Conservation (phyloP, 768 basidiomycete species). For the Trichaptum fuscoviolaceum region DNA sequence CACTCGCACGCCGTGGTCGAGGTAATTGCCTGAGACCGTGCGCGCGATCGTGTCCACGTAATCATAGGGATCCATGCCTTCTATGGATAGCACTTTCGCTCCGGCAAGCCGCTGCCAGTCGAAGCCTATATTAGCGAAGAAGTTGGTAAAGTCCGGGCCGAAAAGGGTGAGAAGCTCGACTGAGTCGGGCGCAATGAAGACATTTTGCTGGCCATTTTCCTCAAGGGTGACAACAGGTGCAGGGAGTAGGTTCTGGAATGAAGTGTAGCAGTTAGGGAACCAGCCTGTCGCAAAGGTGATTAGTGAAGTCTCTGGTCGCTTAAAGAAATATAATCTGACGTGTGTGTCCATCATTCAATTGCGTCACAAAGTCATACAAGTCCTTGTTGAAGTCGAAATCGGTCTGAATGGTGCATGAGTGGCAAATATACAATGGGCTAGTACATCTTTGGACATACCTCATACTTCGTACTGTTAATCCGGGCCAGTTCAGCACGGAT, state of each 20-base stretch:
- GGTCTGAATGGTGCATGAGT: conserved; percentile 32
- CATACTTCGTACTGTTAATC: conserved; percentile 44
- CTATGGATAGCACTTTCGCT: conserved; percentile 49
- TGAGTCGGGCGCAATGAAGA: conserved; percentile 52
- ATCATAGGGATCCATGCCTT: conserved; percentile 45
- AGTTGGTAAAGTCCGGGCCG: conserved; percentile 39
- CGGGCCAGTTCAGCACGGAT: conserved; percentile 44
- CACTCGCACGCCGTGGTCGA: conserved; percentile 58
- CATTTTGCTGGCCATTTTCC: conserved; percentile 36
- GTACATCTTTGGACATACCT: conserved; percentile 23
- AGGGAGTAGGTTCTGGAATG: conserved; percentile 50
- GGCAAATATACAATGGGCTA: background rate
- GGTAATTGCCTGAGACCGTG: conserved; percentile 57
- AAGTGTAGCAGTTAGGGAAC: conserved; percentile 51
- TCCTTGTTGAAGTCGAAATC: conserved; percentile 63
- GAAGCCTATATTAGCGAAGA: conserved; percentile 44
- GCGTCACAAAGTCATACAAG: conserved; percentile 48
- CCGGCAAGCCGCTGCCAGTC: conserved; percentile 59
- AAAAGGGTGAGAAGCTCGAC: conserved; percentile 45
- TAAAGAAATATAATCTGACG: conserved; percentile 29
- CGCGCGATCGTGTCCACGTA: conserved; percentile 54
- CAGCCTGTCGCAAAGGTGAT: conserved; percentile 33
- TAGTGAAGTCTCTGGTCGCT: background rate
- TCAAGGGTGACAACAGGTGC: conserved; percentile 50
- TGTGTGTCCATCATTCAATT: conserved; percentile 63